These are phyloP conservation scores for Themeda triandra DNA, from an alignment of 176 grass and related monocot species.

Conservation along the genomic window DNA sequence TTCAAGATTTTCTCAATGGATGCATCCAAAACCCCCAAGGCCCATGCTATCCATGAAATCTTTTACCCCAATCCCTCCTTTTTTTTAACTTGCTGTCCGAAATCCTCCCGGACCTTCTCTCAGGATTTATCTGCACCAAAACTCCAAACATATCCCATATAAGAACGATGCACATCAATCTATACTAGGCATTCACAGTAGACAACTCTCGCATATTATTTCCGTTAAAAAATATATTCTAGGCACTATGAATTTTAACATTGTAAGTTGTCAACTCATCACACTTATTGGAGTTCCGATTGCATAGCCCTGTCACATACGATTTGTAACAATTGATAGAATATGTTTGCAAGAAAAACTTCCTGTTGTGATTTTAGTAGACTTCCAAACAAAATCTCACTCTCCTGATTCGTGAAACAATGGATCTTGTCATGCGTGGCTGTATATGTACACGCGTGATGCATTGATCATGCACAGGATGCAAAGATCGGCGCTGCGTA, in stretches of 20 bases:
- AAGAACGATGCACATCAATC: background rate
- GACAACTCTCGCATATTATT: background rate
- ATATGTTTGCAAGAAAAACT: too few species aligned
- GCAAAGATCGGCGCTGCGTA: too few species aligned
- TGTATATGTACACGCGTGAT: too few species aligned
- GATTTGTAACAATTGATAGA: too few species aligned
- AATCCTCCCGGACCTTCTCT: slow-evolving; percentile 79
- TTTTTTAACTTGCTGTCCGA: slow-evolving; percentile 62
- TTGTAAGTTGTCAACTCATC: background rate
- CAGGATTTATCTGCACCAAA: slow-evolving; percentile 81
- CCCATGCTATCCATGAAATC: slow-evolving; percentile 99
- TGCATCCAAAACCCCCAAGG: slow-evolving; percentile 31
- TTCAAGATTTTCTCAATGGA: too few species aligned
- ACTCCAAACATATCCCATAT: background rate
- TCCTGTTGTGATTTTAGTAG: too few species aligned
- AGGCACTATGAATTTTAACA: background rate
- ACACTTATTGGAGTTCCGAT: background rate
- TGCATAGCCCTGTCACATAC: background rate
- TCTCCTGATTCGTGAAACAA: too few species aligned
- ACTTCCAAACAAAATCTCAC: too few species aligned
- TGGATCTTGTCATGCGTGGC: too few species aligned
- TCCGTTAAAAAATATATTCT: background rate
- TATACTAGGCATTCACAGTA: background rate
- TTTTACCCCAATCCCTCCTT: slow-evolving; percentile 73
- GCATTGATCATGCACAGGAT: too few species aligned